Evolutionary conservation across 2,329 filamentous ascomycete genomes (phyloP), one percentile per base, ranked within the genome.

Genomic region (Neonectria sp.): DNA sequence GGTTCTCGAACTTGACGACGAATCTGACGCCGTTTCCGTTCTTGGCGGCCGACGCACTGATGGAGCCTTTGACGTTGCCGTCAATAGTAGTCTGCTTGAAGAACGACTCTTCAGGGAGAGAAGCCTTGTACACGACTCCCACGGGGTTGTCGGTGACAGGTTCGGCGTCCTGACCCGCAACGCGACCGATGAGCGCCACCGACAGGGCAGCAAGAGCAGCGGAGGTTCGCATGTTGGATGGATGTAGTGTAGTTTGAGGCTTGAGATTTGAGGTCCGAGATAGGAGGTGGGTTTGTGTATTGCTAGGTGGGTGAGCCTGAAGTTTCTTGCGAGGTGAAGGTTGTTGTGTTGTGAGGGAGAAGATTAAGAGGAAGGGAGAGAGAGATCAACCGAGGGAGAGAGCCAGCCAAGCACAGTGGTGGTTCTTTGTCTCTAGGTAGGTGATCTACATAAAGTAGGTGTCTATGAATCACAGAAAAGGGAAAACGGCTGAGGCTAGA

Each of bases 11-110:
- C 35, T 83, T 79, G 70, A 90, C 84, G 60, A 82, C 79, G 77
- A 89, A 88, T 60, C 82, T 78, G 59, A 91, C 86, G 49, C 90
- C 90, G 27, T 84, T 81, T 57, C 88, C 88, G 61, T 85, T 81
- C 1, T 83, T 77, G 46, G 81, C 80, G 46, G 85, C 81, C 43
- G 79, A 79, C 46, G 84, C 86, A 15, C 79, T 80, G 73, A 92
- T 79, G 37, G 73, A 83, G 17, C 90, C 87, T 73, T 87, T 83
- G 63, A 92, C 81, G 55, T 89, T 89, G 71, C 87, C 87, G 6
- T 80, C 76, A 51, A 85, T 80, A 63, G 77, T 84, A 3, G 84
- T 81, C 1, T 78, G 75, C 65, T 84, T 82, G 77, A 86, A 89
- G 79, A 88, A 88, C 5, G 84, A 79, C 29, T 85, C 76, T 3